These are phyloP conservation scores for Blastocystis sp. DNA, from an alignment of 352 stramenopile genomes.

Conservation along the genomic window DNA sequence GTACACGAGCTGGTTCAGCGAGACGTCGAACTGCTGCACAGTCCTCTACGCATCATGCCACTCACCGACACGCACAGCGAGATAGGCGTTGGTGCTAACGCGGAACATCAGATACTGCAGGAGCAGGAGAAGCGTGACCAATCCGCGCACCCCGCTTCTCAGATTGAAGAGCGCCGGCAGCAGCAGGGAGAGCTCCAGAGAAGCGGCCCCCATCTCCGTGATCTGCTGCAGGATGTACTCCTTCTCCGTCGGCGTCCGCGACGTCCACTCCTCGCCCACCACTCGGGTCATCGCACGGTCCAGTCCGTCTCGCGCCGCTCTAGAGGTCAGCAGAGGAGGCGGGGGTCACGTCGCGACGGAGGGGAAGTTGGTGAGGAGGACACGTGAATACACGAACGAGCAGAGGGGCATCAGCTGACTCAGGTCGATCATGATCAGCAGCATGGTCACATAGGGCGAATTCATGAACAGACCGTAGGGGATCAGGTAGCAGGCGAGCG, in stretches of 20 bases:
- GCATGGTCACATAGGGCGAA: background rate
- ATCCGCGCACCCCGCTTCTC: background rate
- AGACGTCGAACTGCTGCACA: background rate
- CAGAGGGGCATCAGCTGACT: background rate
- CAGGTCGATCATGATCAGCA: background rate
- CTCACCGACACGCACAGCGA: background rate
- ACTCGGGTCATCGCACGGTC: background rate
- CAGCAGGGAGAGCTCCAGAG: background rate
- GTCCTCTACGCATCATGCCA: background rate
- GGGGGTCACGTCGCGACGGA: background rate
- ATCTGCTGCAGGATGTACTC: slow-evolving; percentile 1
- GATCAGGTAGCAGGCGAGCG: background rate
- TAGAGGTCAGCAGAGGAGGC: background rate
- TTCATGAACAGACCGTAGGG: background rate
- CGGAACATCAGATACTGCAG: slow-evolving; percentile 35
- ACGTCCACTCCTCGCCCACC: background rate
- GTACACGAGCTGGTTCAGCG: slow-evolving; percentile 13
- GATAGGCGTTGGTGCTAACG: background rate
- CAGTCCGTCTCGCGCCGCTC: background rate
- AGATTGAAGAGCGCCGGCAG: background rate
- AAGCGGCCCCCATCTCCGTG: background rate
- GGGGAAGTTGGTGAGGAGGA: background rate
- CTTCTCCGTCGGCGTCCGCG: slow-evolving; percentile 6
- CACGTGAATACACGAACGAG: background rate
- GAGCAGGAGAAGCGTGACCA: background rate